Evolutionary conservation across 1,139 yeast genomes (phyloP), one percentile per base, ranked within the genome.

Genomic region (Lodderomyces beijingensis): DNA sequence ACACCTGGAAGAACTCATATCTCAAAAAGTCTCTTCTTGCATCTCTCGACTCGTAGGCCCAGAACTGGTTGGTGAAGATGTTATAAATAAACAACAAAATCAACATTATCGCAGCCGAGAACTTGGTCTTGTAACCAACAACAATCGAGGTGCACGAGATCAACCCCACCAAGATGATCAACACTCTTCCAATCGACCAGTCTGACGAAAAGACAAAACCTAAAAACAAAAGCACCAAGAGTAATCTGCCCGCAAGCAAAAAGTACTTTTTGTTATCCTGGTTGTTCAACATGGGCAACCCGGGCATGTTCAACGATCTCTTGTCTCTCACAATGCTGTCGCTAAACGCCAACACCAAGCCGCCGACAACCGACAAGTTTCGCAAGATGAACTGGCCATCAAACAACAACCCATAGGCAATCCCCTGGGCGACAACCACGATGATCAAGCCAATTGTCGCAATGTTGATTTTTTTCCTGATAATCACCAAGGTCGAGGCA

Each of bases 1-100:
- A 71, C 28, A 95, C 87, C 64, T 91, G 98, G 73, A 86, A 91
- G 58, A 86, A 87, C 57, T 88, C 97, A 58, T 89, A 91, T 57
- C 87, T 85, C 57, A 88, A 67, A 59, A 81, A 86, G 62, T 91
- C 98, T 52, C 96, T 79, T 59, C 82, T 77, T 20, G 93, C 78
- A 51, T 83, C 87, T 41, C 71, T 73, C 33, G 77, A 57, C 30
- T 74, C 72, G 54, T 77, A 80, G 37, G 76, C 66, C 98, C 98
- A 91, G 69, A 88, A 91, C 50, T 88, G 89, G 65, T 91, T 91
- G 43, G 82, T 77, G 32, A 82, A 62, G 37, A 87, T 58, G 60
- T 91, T 89, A 66, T 86, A 88, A 44, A 81, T 60, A 42, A 85
- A 70, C 44, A 91, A 73, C 47, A 88, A 62, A 19, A 83, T 61